Evolutionary conservation across 148 eudicot genomes (phyloP), one percentile per base, ranked within the genome.

Genomic region (Rhododendron vialii): DNA sequence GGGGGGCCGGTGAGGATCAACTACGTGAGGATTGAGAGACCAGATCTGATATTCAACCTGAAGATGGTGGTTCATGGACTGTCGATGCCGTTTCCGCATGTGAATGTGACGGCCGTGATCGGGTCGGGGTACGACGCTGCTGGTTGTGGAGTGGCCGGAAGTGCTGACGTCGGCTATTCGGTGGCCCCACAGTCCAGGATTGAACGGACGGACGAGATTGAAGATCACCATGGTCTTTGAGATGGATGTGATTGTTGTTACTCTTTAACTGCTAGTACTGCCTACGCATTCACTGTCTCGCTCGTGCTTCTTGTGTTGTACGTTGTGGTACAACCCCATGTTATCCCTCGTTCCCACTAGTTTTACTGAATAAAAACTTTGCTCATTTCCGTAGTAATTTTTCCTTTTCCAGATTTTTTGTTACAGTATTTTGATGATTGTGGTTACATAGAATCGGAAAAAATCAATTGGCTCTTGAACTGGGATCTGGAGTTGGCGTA

Each of bases 1-100:
- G 82, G 93, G 26, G 84, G 93, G 33, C 94, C 96, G 28, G 81
- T 93, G 88, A 90, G 93, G 88, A 89, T 96, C 82, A 96, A 96
- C 87, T 96, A 95, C 83, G 95, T 94, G 36, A 89, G 91, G 81
- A 83, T 96, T 79, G 88, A 86, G 84, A 88, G 77, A 28, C 92
- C 95, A 9, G 94, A 96, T 88, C 83, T 96, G 74, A 87, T 95
- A 79, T 93, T 92, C 87, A 96, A 96, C 83, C 84, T 90, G 36
- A 94, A 91, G 88, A 88, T 96, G 28, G 95, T 89, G 48, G 78
- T 96, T 57, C 99, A 96, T 81, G 96, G 95, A 22, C 85, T 96
- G 20, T 81, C 93, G 0, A 43, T 90, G 69, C 95, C 99, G 18
- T 92, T 96, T 28, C 96, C 98, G 45, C 95, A 88, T 35, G 89